Conservation (phyloP, 2,329 filamentous ascomycete species). For the Cladosporium phlei region DNA sequence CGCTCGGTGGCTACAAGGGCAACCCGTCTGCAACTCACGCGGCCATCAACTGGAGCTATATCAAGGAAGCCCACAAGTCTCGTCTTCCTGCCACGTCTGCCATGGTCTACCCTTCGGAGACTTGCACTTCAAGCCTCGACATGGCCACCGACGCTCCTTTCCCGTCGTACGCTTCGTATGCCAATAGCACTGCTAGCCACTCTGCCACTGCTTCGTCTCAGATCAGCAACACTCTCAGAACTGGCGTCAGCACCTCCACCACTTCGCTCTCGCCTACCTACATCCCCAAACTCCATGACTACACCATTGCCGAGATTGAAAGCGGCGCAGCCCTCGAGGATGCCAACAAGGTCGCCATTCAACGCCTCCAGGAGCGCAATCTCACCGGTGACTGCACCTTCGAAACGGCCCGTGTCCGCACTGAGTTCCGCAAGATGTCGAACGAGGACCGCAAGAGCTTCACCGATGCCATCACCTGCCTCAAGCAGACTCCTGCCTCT, state of each 20-base stretch:
- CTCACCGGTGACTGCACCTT: slow-evolving; percentile 14
- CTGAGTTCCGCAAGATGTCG: slow-evolving; percentile 15
- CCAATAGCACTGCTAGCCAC: slow-evolving; percentile 6
- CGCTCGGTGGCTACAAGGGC: not conserved
- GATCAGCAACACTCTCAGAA: not conserved
- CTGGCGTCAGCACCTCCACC: not conserved
- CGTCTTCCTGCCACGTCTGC: slow-evolving; percentile 7
- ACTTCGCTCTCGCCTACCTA: not conserved
- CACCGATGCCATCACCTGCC: slow-evolving; percentile 17
- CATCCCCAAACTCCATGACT: slow-evolving; percentile 4
- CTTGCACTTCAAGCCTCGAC: not conserved
- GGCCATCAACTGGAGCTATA: slow-evolving; percentile 5
- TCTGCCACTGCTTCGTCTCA: not conserved
- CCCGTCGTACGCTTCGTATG: slow-evolving; percentile 4
- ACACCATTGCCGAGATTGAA: slow-evolving; percentile 1
- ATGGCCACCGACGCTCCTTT: not conserved
- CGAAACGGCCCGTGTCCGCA: slow-evolving; percentile 13
- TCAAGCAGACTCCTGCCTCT: slow-evolving; percentile 14
- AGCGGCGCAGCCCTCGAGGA: slow-evolving; percentile 1
- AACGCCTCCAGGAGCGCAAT: slow-evolving; percentile 3
- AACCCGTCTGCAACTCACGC: slow-evolving; percentile 8
- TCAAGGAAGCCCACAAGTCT: slow-evolving; percentile 4
- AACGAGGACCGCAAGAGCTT: slow-evolving; percentile 15
- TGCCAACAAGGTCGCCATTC: not conserved
- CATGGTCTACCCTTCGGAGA: not conserved